A percentile compares a stretch with the other conserved stretches of the same genome.
phyloP scores from a whole-genome alignment of 192 early-diverging fungal genomes.

The Linnemannia exigua region DNA sequence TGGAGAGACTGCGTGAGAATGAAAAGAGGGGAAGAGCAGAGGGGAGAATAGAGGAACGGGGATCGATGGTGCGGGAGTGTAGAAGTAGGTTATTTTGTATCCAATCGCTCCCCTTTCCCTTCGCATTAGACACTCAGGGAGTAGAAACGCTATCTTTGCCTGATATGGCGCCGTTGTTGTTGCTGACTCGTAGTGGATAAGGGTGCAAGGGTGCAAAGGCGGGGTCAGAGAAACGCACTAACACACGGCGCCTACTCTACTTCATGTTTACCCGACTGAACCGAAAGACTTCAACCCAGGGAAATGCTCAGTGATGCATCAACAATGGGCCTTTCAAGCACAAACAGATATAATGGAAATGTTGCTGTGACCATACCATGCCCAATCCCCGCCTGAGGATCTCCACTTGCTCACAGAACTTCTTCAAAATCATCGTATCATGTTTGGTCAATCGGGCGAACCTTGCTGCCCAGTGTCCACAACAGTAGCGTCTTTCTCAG shows the following conservation, averaged over 20 bases:
- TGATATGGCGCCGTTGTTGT: slow-evolving; percentile 3
- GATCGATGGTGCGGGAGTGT: not conserved
- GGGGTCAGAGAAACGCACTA: not conserved
- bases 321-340: no score
- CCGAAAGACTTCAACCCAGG: not conserved
- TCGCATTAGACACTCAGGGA: no score
- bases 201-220: not conserved
- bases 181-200: not conserved
- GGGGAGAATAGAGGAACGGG: not conserved
- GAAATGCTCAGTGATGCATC: no score
- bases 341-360: no score
- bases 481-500: no score
- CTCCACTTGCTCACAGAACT: no score
- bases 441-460: no score
- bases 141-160: slow-evolving; percentile 6
- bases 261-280: not conserved
- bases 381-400: no score
- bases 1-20: not conserved
- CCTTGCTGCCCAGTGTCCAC: no score
- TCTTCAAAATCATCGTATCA: no score
- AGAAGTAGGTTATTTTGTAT: not conserved
- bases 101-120: not conserved
- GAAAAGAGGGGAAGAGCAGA: not conserved
- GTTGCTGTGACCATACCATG: no score
- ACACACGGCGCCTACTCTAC: not conserved